Evolutionary conservation across 371 early-diverging fungal species (phyloP).

Genomic region (Entomophthora muscae): DNA sequence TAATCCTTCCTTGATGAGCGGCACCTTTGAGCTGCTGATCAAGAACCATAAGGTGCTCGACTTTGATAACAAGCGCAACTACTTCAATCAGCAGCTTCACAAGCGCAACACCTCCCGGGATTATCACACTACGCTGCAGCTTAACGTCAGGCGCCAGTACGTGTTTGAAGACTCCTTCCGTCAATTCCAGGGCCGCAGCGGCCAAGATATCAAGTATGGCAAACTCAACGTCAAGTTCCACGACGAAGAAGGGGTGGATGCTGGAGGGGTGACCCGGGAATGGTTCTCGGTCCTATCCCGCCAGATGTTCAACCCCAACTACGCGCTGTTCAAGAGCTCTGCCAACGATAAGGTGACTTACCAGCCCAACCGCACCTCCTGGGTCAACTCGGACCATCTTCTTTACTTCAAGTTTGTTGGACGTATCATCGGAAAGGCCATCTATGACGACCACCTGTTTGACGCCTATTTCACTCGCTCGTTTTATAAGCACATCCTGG

Average conservation of each 20-base stretch:
- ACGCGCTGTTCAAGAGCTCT: slow-evolving; percentile 91
- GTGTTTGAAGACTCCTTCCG: slow-evolving; percentile 96
- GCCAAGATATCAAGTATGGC: slow-evolving; percentile 84
- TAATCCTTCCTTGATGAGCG: slow-evolving; percentile 87
- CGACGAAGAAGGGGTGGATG: slow-evolving; percentile 97
- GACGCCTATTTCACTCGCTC: slow-evolving; percentile 96
- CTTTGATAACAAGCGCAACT: slow-evolving; percentile 97
- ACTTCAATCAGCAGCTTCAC: slow-evolving; percentile 86
- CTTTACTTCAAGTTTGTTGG: slow-evolving; percentile 97
- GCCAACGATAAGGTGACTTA: slow-evolving; percentile 91
- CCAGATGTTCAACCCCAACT: slow-evolving; percentile 98
- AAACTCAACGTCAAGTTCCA: slow-evolving; percentile 89
- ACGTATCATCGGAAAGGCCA: slow-evolving; percentile 95
- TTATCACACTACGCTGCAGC: slow-evolving; percentile 48
- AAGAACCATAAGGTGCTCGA: slow-evolving; percentile 94
- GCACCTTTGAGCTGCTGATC: slow-evolving; percentile 90
- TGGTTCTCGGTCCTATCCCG: slow-evolving; percentile 94
- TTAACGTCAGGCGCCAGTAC: slow-evolving; percentile 82
- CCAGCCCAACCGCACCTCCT: slow-evolving; percentile 90
- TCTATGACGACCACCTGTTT: slow-evolving; percentile 84
- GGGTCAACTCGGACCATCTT: slow-evolving; percentile 91
- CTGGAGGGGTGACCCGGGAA: slow-evolving; percentile 96
- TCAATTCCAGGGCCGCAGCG: slow-evolving; percentile 74
- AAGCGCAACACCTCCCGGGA: slow-evolving; percentile 49
- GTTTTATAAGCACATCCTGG: slow-evolving; percentile 95